A percentile compares a stretch with the other conserved stretches of the same genome.
Evolutionary conservation across 768 basidiomycete species (phyloP).

Genomic region (Rhizopogon rudus): DNA sequence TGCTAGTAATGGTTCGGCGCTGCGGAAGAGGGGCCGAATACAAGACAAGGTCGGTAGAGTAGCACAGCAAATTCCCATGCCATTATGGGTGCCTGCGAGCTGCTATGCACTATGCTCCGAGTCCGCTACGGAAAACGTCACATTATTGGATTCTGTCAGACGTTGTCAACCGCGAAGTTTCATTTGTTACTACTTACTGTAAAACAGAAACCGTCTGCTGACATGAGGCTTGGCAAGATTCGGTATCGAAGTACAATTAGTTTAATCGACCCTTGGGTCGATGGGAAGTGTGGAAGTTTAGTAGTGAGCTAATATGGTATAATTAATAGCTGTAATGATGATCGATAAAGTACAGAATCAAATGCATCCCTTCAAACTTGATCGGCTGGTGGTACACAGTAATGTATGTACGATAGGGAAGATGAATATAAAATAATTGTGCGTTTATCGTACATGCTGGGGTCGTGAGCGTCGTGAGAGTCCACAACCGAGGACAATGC

Average conservation of each 20-base stretch:
- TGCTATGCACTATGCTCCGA: background rate
- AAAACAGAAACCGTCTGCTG: background rate
- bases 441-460: constrained; percentile 25
- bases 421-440: constrained; percentile 19
- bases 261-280: constrained; percentile 2
- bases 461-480: constrained; percentile 12
- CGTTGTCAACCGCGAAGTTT: background rate
- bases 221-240: constrained; percentile 1
- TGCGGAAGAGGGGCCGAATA: constrained; percentile 2
- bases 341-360: constrained; percentile 24
- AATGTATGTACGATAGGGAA: constrained; percentile 22
- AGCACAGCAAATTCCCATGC: constrained; percentile 9
- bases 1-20: constrained; percentile 1
- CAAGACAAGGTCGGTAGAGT: constrained; percentile 1
- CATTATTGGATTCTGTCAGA: background rate
- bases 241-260: background rate
- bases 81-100: background rate
- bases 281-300: background rate
- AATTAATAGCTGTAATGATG: constrained; percentile 24
- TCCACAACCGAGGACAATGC: background rate
- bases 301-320: constrained; percentile 29
- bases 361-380: constrained; percentile 13
- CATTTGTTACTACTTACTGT: background rate
- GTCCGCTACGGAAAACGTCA: background rate
- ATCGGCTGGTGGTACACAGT: constrained; percentile 13